phyloP scores from a whole-genome alignment of 805 yeast species.

The Candida bentonensis region DNA sequence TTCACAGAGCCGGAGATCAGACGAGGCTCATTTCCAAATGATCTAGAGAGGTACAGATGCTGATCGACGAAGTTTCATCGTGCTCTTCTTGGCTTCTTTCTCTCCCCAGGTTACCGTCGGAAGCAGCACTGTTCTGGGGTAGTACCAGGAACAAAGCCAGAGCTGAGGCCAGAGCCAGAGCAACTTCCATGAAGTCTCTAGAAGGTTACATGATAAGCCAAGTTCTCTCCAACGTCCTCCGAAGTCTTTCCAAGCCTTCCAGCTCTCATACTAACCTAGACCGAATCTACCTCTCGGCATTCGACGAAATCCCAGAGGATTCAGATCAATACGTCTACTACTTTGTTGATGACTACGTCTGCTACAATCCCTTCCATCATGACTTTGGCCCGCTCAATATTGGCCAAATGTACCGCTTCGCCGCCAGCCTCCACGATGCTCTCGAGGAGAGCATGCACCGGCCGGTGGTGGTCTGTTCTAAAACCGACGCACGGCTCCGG shows the following conservation, averaged over 20 bases:
- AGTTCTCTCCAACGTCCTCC: constrained; percentile 3
- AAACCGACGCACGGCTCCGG: constrained; percentile 65
- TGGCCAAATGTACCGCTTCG: constrained; percentile 88
- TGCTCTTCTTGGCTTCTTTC: too few relatives aligned
- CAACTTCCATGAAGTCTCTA: too few relatives aligned
- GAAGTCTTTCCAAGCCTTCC: neutral
- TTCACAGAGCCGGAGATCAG: too few relatives aligned
- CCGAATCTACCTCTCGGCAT: constrained; percentile 83
- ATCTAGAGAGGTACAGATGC: too few relatives aligned
- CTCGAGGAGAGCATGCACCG: constrained; percentile 69
- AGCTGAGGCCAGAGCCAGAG: too few relatives aligned
- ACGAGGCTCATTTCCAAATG: too few relatives aligned
- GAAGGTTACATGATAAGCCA: too few relatives aligned
- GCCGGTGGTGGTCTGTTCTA: constrained; percentile 82
- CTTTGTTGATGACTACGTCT: constrained; percentile 83
- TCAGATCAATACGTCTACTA: constrained; percentile 66
- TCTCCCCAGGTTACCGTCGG: too few relatives aligned
- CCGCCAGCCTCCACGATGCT: constrained; percentile 84
- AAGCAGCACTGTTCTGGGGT: too few relatives aligned
- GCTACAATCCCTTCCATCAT: constrained; percentile 87
- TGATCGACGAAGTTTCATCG: too few relatives aligned
- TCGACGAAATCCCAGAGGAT: constrained; percentile 64
- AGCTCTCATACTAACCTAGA: constrained; percentile 10
- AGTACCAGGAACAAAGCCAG: too few relatives aligned
- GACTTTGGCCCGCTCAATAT: constrained; percentile 95